These are phyloP conservation scores for Phytophthora hibernalis DNA, from an alignment of 352 stramenopile genomes.

Conservation along the genomic window DNA sequence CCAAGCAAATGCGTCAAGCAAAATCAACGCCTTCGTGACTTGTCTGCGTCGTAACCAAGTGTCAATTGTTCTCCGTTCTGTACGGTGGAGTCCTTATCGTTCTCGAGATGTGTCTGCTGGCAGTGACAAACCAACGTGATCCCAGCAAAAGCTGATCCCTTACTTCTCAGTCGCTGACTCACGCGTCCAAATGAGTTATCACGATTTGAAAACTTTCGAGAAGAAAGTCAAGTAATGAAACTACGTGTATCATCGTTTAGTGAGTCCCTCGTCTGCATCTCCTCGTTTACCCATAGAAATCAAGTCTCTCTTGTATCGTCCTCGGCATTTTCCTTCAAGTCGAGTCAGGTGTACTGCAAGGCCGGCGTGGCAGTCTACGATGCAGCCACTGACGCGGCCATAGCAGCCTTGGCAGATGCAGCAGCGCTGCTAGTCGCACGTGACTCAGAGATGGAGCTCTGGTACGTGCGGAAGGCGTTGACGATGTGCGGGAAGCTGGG, in stretches of 20 bases:
- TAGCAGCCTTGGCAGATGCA: conserved; percentile 46
- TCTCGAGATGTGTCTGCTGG: too few relatives aligned
- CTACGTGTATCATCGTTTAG: conserved; percentile 39
- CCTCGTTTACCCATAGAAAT: conserved; percentile 28
- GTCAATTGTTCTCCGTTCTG: too few relatives aligned
- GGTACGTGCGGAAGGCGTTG: conserved; percentile 68
- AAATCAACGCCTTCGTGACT: neutral
- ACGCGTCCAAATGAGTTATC: too few relatives aligned
- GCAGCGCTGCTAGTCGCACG: conserved; percentile 47
- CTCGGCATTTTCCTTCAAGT: conserved; percentile 1
- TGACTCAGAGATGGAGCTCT: conserved; percentile 57
- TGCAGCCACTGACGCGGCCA: conserved; percentile 50
- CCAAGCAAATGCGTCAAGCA: neutral
- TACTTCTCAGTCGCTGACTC: too few relatives aligned
- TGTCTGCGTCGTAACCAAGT: too few relatives aligned
- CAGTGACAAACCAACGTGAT: too few relatives aligned
- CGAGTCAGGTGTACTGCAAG: conserved; percentile 22
- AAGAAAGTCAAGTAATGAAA: conserved; percentile 9
- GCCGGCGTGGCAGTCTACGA: conserved; percentile 31
- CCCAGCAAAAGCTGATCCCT: too few relatives aligned
- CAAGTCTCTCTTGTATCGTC: conserved; percentile 20
- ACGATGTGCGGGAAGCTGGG: conserved; percentile 76
- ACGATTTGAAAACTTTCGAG: too few relatives aligned
- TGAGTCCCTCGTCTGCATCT: conserved; percentile 27
- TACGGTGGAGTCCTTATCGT: too few relatives aligned